Conservation (phyloP, 345 rosid species). For the Alliaria petiolata region DNA sequence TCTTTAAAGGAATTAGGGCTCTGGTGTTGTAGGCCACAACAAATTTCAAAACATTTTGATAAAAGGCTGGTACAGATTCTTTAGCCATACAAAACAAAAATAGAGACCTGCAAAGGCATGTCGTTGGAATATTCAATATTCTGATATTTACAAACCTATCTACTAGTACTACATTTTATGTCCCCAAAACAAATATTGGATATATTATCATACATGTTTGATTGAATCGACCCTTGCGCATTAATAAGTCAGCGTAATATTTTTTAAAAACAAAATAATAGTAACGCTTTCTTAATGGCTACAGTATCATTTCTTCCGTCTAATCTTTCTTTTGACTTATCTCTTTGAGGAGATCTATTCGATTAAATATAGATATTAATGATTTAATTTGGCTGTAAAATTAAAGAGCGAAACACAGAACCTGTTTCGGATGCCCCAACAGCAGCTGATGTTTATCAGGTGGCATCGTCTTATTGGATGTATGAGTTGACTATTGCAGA, state of each 20-base stretch:
- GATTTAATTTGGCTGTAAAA: neutral
- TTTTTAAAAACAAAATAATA: neutral
- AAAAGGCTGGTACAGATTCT: neutral
- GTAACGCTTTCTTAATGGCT: neutral
- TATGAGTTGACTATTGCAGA: constrained; percentile 25
- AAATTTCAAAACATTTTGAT: neutral
- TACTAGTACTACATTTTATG: neutral
- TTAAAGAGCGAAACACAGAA: constrained; percentile 1
- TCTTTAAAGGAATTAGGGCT: neutral
- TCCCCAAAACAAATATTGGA: neutral
- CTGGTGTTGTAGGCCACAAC: neutral
- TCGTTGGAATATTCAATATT: constrained; percentile 6
- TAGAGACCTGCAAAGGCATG: neutral
- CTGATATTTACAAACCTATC: neutral
- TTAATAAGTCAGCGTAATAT: neutral
- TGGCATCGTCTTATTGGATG: constrained; percentile 10
- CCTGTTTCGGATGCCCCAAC: neutral
- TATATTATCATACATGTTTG: neutral
- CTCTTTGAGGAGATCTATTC: neutral
- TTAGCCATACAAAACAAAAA: too few relatives aligned
- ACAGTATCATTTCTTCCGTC: neutral
- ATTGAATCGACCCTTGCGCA: neutral
- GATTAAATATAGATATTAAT: neutral
- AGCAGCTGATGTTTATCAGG: neutral
- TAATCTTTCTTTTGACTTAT: neutral